phyloP scores from a whole-genome alignment of 176 grass and related monocot genomes.

The Cenchrus fungigraminus region DNA sequence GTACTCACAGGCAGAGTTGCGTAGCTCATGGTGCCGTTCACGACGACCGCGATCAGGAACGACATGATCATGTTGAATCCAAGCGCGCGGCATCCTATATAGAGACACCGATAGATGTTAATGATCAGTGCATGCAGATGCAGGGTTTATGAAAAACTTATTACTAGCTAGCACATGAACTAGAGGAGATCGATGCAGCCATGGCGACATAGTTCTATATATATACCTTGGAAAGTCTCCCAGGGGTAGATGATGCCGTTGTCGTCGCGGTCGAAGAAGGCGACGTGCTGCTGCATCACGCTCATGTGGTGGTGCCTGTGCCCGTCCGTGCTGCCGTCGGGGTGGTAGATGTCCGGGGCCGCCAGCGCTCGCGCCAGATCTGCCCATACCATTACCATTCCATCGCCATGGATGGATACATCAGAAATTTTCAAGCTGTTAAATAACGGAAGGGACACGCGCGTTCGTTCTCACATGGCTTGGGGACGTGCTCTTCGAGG shows the following conservation, averaged over 20 bases:
- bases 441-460: neutral
- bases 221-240: slow-evolving; percentile 75
- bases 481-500: slow-evolving; percentile 79
- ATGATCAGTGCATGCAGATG: too few species aligned
- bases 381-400: slow-evolving; percentile 6
- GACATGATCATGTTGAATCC: slow-evolving; percentile 85
- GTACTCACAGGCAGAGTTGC: slow-evolving; percentile 68
- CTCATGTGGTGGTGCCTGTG: slow-evolving; percentile 69
- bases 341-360: slow-evolving; percentile 88
- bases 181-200: neutral
- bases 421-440: too few species aligned
- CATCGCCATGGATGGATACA: too few species aligned
- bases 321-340: slow-evolving; percentile 60
- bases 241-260: slow-evolving; percentile 87
- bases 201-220: neutral
- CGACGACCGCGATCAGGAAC: slow-evolving; percentile 52
- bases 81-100: slow-evolving; percentile 61
- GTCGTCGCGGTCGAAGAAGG: slow-evolving; percentile 84
- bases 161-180: neutral
- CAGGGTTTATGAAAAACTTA: too few species aligned
- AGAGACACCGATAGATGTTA: too few species aligned
- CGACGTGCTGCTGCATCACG: slow-evolving; percentile 89
- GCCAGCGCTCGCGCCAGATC: slow-evolving; percentile 75
- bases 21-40: slow-evolving; percentile 78
- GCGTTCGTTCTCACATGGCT: slow-evolving; percentile 62